Percentiles rank a stretch among this genome's conserved stretches.
These are phyloP conservation scores for Forsythia viridissima DNA, from an alignment of 257 asterid species.

Conservation along the genomic window DNA sequence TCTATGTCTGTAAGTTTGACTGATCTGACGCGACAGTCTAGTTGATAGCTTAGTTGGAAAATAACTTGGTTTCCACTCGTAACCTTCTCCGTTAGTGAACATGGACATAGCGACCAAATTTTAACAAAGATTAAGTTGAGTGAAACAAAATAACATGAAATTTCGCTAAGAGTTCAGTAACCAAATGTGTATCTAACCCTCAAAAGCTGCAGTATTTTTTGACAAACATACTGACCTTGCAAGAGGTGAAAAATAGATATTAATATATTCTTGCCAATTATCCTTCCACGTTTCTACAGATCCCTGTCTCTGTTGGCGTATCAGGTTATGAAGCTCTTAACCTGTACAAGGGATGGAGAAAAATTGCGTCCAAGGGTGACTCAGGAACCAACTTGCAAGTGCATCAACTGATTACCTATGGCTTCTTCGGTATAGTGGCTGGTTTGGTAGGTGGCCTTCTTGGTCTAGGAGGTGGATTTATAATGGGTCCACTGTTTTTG, in stretches of 20 bases:
- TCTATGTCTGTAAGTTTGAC: background rate
- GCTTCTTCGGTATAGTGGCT: constrained; percentile 4
- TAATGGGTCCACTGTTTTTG: constrained; percentile 56
- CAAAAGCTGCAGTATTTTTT: background rate
- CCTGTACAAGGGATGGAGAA: constrained; percentile 85
- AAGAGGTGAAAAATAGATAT: background rate
- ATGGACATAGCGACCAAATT: background rate
- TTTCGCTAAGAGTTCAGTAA: background rate
- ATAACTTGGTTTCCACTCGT: background rate
- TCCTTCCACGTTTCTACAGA: constrained; percentile 35
- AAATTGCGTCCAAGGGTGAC: constrained; percentile 77
- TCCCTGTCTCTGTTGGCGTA: constrained; percentile 81
- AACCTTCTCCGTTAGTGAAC: background rate
- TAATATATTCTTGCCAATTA: background rate
- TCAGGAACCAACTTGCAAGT: constrained; percentile 58
- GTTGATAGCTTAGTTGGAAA: background rate
- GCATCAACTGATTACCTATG: constrained; percentile 57
- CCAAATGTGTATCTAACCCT: background rate
- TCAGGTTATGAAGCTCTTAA: constrained; percentile 66
- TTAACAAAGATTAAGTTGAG: background rate
- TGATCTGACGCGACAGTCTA: background rate
- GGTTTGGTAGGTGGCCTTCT: constrained; percentile 41
- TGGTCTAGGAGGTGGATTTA: constrained; percentile 79
- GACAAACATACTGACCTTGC: background rate
- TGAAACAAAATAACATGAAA: background rate